Evolutionary conservation across 139 green algal genomes (phyloP), one percentile per base, ranked within the genome.

Genomic region (Asterochloris sp.): DNA sequence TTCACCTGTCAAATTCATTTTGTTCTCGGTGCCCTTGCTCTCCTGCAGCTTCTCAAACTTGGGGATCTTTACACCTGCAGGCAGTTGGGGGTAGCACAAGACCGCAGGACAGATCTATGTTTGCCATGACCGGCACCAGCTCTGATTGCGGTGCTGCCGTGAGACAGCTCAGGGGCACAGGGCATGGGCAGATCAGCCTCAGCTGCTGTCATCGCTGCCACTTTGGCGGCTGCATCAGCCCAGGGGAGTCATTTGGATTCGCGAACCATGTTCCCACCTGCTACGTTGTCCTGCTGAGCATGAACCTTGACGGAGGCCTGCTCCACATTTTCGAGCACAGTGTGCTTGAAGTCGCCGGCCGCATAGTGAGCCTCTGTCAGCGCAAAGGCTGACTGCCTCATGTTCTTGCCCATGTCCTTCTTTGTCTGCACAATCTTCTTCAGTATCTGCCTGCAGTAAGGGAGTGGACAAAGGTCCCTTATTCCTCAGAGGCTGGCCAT

Each of bases 291-390:
- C 73, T 91, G 86, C 64, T 85, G 82, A 12, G 82, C 82, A 74
- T 82, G 26, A 47, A 85, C 92, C 54, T 83, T 82, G 10, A 94
- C 68, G 24, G 77, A 81, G 79, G 15, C 87, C 77, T 85, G 76
- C 78, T 94, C 91, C 13, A 98, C 94, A 54, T 91, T 95, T 87
- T 99, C 97, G 61, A 98, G 88, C 24, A 99, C 94, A 10, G 95
- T 98, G 89, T 98, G 94, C 87, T 94, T 95, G 74, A 99, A 95
- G 24, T 99, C 97, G 8, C 97, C 97, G 8, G 90, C 95, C 10
- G 95, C 90, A 84, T 99, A 99, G 79, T 96, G 96, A 24, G 96
- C 97, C 82, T 98, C 94, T 73, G 95, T 98, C 73, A 98, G 87
- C 0, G 95, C 89, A 85, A 99, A 99, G 80, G 96, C 96, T 6